These are phyloP conservation scores for Phoma sp. DNA, from an alignment of 2,329 filamentous ascomycete species.

Conservation along the genomic window DNA sequence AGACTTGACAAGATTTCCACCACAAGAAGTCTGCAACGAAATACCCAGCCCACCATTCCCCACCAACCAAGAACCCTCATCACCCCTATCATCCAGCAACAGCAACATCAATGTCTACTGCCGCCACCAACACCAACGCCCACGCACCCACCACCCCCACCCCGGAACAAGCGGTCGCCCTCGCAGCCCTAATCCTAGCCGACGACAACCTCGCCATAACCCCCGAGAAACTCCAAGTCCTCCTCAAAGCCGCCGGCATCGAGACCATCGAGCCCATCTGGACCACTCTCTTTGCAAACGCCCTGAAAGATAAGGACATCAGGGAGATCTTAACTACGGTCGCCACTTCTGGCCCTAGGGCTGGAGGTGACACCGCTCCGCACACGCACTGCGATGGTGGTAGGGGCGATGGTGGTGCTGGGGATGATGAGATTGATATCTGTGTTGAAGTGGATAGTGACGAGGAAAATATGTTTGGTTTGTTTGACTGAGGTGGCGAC, in stretches of 20 bases:
- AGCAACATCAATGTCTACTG: constrained; percentile 8
- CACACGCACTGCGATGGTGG: neutral
- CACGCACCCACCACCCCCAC: constrained; percentile 12
- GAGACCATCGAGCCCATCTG: constrained; percentile 94
- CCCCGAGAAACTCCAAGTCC: constrained; percentile 90
- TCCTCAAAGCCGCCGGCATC: constrained; percentile 88
- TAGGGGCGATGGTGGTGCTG: neutral
- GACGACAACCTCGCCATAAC: constrained; percentile 96
- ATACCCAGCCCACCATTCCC: neutral
- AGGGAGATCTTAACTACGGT: constrained; percentile 85
- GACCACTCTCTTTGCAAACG: constrained; percentile 96
- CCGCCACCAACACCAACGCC: neutral
- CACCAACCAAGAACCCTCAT: neutral
- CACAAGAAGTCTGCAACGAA: neutral
- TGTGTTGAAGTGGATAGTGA: neutral
- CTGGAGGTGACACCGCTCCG: constrained; percentile 7
- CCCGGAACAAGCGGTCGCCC: constrained; percentile 74
- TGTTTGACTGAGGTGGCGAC: neutral
- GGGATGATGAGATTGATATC: neutral
- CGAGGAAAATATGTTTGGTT: neutral
- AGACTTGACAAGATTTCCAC: neutral
- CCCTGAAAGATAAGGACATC: constrained; percentile 87
- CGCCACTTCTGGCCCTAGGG: constrained; percentile 55
- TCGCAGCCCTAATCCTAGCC: constrained; percentile 98
- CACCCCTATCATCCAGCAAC: neutral